Base-by-base conservation (phyloP, 108 stramenopile species). In the Nitzschia putrida region DNA sequence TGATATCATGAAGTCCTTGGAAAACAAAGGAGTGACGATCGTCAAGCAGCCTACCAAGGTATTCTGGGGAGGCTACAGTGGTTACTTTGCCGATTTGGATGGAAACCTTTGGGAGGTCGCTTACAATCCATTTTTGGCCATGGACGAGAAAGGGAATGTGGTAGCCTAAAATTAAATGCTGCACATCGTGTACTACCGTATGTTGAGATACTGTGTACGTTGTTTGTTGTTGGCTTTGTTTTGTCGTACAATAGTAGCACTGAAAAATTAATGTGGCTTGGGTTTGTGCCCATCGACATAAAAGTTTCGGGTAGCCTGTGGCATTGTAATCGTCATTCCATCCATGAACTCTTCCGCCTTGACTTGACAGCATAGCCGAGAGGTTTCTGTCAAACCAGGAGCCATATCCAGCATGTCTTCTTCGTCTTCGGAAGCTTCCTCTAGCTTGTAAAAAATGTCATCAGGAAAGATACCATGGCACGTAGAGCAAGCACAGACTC, bases 331-430 rank as follows among this genome's bases (percentile, higher is more conserved):
- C 41, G 68, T 87, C n/a, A 85, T 76, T n/a, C 97, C 97, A 13
- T 98, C 97, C 93, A 98, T 91, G 26, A 82, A 84, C 56, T 90
- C 72, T 7, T 74, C 78, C 16, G 97, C 80, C 2, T 67, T 73
- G 13, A 99, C 87, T 66, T 99, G 98, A 75, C 98, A 99, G 8
- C 98, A 97, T 37, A 99, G 74, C 14, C 98, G 94, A 49, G 92
- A 94, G 4, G 94, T 94, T 47, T 91, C 90, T 22, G 94, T 87
- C 61, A 99, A 72, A 8, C 98, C 99, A 76, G 93, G 96, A 0
- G 99, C 99, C 95, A 96, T 92, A 64, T 99, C 99, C 42, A 99
- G 77, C 99, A 98, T 99, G 73, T 99, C 99, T 68, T 97, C 96
- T 66, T 93, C 95, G 52, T 92, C 90, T 72, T 95, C 91, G 3